Conservation (phyloP, 805 yeast species). For the Yarrowia sp. region DNA sequence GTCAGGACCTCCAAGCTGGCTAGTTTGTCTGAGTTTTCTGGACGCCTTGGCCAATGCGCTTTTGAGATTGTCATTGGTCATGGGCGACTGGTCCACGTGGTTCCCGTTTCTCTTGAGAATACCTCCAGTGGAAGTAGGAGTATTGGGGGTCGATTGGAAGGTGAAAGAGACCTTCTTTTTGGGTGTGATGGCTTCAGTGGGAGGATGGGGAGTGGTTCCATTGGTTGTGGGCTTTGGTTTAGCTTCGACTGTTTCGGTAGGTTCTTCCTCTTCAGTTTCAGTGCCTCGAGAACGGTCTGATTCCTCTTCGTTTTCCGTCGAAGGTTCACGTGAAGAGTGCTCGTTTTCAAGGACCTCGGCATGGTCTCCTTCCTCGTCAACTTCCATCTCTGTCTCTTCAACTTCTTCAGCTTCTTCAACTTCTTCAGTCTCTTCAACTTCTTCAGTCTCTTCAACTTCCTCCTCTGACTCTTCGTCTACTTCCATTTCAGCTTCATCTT, state of each 20-base stretch:
- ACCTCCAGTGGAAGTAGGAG: conserved; percentile 29
- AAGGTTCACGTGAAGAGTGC: not conserved
- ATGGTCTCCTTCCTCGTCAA: no score
- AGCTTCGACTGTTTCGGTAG: not conserved
- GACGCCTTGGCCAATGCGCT: not conserved
- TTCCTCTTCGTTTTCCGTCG: conserved; percentile 7
- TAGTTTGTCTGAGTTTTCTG: not conserved
- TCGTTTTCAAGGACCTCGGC: not conserved
- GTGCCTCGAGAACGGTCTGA: conserved; percentile 20
- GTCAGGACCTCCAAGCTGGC: conserved; percentile 25
- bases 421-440: not conserved
- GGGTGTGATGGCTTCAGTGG: not conserved
- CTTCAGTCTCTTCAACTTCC: not conserved
- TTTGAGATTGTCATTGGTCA: not conserved
- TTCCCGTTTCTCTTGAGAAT: conserved; percentile 16
- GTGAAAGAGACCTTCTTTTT: conserved; percentile 26
- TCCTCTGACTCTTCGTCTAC: no score
- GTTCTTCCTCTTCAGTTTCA: conserved; percentile 19
- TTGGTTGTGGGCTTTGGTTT: not conserved
- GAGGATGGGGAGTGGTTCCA: not conserved
- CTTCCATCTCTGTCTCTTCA: not conserved
- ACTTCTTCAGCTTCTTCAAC: not conserved
- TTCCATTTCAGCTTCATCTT: not conserved
- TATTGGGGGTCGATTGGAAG: conserved; percentile 10
- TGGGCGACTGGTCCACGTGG: not conserved